Base-by-base conservation (phyloP, 2,329 filamentous ascomycete species). In the Grosmannia huntii region DNA sequence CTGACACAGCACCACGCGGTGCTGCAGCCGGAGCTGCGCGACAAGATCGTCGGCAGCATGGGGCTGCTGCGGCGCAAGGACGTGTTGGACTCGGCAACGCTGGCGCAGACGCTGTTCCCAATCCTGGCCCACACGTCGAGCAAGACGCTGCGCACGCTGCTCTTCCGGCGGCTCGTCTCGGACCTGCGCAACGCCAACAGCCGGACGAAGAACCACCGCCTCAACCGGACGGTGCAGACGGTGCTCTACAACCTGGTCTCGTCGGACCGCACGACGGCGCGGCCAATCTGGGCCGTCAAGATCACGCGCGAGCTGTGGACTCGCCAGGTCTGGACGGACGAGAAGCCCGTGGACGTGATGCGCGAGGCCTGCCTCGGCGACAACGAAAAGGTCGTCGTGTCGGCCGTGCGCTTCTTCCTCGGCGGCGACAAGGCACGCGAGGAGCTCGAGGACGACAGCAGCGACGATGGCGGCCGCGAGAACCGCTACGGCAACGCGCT, bases 301-400 rank as follows among this genome's bases (percentile, higher is more conserved):
- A 81, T 99, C 63, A 95, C 91, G 4, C 82, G 92, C 62, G 94
- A 99, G 74, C 76, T 99, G 67, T 99, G 94, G 94, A 95, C 91
- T 73, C 82, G 92, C 53, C 91, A 96, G 66, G 85, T 97, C 62
- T 99, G 94, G 94, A 90, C 88, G 11, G 94, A 99, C 66, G 83
- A 90, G 16, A 61, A 91, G 70, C 85, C 92, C 0, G 94, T 97
- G n/a, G 90, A 96, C 67, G 89, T 97, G 63, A 97, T 99, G 91
- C 95, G 95, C 73, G 88, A 96, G 72, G 90, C 92, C 0, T 85
- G 86, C 57, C 74, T 99, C 59, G 84, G 89, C 4, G 87, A 96
- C 56, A 95, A 96, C 65, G 89, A 95, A 66, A 99, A 99, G 73
- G 90, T 97, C 4, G 83, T 94, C 28, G 77, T 87, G 6, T 89